phyloP scores from a whole-genome alignment of 2,329 filamentous ascomycete species.

The Xylaria multiplex region DNA sequence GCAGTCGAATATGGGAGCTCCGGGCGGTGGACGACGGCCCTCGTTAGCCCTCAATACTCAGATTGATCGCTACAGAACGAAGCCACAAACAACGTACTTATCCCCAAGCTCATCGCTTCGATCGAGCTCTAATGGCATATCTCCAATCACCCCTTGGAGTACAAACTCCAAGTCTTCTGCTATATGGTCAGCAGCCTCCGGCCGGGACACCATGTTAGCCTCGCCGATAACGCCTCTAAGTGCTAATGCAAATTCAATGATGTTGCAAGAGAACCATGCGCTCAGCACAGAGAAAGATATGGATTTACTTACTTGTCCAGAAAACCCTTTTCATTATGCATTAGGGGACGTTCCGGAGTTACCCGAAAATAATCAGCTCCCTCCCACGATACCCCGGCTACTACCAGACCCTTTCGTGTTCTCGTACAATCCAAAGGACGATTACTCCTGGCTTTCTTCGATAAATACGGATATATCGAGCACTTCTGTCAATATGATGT shows the following conservation, averaged over 20 bases:
- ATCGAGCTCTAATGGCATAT: slow-evolving; percentile 55
- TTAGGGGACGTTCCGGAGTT: slow-evolving; percentile 54
- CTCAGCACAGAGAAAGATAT: slow-evolving; percentile 42
- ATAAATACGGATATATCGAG: slow-evolving; percentile 50
- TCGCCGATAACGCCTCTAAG: slow-evolving; percentile 57
- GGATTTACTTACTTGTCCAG: slow-evolving; percentile 41
- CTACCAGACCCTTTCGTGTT: slow-evolving; percentile 52
- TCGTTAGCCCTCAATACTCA: slow-evolving; percentile 48
- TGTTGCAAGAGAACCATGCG: slow-evolving; percentile 45
- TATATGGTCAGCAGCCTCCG: slow-evolving; percentile 54
- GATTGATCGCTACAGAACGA: slow-evolving; percentile 44
- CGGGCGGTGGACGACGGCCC: slow-evolving; percentile 40
- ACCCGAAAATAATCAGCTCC: slow-evolving; percentile 54
- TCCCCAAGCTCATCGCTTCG: slow-evolving; percentile 50
- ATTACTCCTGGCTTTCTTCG: slow-evolving; percentile 49
- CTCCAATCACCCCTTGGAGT: slow-evolving; percentile 59
- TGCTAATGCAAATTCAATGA: slow-evolving; percentile 42
- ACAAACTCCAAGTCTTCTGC: slow-evolving; percentile 43
- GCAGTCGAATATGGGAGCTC: slow-evolving; percentile 24
- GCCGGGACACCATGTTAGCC: slow-evolving; percentile 56
- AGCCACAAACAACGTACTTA: slow-evolving; percentile 42
- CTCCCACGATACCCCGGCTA: slow-evolving; percentile 48
- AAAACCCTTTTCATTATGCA: slow-evolving; percentile 44
- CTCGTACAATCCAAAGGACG: slow-evolving; percentile 49
- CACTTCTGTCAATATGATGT: slow-evolving; percentile 51